Evolutionary conservation across 164 flowering plant genomes (phyloP).

Genomic region (Stephania japonica): DNA sequence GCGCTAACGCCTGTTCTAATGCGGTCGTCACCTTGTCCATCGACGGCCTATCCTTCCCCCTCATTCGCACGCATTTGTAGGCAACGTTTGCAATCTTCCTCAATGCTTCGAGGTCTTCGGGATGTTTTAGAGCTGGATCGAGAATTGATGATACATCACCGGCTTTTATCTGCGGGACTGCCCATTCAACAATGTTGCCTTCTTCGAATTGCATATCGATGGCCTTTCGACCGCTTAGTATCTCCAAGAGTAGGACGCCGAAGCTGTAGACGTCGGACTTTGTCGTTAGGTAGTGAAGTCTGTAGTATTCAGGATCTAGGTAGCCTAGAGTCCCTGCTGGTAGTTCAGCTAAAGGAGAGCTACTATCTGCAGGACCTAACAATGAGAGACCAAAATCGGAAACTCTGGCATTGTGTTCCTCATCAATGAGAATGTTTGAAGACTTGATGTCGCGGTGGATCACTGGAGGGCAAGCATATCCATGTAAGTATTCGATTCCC

Average conservation of each 20-base stretch:
- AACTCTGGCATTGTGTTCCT: constrained; percentile 90
- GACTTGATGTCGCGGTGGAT: constrained; percentile 94
- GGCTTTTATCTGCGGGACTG: constrained; percentile 78
- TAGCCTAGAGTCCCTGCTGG: constrained; percentile 96
- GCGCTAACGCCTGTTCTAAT: constrained; percentile 74
- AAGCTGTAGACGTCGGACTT: constrained; percentile 95
- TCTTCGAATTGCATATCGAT: constrained; percentile 87
- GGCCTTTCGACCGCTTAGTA: constrained; percentile 82
- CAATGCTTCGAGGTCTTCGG: constrained; percentile 63
- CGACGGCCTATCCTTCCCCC: constrained; percentile 93
- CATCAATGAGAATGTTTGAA: constrained; percentile 88
- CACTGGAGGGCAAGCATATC: constrained; percentile 96
- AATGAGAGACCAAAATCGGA: constrained; percentile 95
- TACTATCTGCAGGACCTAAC: constrained; percentile 79
- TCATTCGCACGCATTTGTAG: constrained; percentile 85
- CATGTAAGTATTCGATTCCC: constrained; percentile 91
- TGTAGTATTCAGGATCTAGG: constrained; percentile 91
- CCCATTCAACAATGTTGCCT: constrained; percentile 96
- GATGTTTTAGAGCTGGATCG: constrained; percentile 66
- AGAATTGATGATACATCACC: constrained; percentile 57
- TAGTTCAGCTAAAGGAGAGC: constrained; percentile 83
- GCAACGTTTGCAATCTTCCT: constrained; percentile 75
- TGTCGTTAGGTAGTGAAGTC: constrained; percentile 91
- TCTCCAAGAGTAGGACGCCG: constrained; percentile 83
- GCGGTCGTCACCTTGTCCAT: constrained; percentile 96